Conservation (phyloP, 2,329 filamentous ascomycete species). For the Fusarium sambucinum region DNA sequence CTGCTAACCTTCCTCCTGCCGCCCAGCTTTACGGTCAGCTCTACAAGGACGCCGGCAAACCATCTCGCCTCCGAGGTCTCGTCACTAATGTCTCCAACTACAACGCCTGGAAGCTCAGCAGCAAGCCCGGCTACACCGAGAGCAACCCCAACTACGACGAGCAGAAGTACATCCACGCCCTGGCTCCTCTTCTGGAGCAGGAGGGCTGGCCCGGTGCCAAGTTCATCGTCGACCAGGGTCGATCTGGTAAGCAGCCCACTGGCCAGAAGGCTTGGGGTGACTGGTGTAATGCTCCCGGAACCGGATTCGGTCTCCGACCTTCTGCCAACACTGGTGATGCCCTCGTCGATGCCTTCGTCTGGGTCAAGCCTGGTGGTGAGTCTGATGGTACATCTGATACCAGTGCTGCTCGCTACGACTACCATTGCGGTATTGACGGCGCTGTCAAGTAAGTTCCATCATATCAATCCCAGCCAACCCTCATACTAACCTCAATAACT, state of each 20-base stretch:
- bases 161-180: conserved; percentile 70
- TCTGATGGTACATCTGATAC: conserved; percentile 65
- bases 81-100: conserved; percentile 71
- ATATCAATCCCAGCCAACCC: accelerated
- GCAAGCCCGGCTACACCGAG: conserved; percentile 60
- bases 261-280: conserved; percentile 72
- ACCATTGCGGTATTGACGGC: conserved; percentile 63
- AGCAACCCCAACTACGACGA: conserved; percentile 65
- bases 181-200: conserved; percentile 70
- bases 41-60: conserved; percentile 64
- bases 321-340: conserved; percentile 70
- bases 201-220: conserved; percentile 58
- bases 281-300: conserved; percentile 75
- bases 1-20: conserved; percentile 63
- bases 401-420: conserved; percentile 55
- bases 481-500: conserved; percentile 44
- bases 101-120: conserved; percentile 61
- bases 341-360: conserved; percentile 74
- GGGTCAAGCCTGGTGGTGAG: conserved; percentile 76
- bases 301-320: conserved; percentile 74
- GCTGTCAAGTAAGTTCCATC: conserved; percentile 55
- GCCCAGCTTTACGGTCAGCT: conserved; percentile 61
- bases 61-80: conserved; percentile 64
- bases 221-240: conserved; percentile 65
- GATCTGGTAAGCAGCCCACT: conserved; percentile 70